A percentile compares a stretch with the other conserved stretches of the same genome.
phyloP scores from a whole-genome alignment of 2,329 filamentous ascomycete genomes.

The Dactylellina leptospora region DNA sequence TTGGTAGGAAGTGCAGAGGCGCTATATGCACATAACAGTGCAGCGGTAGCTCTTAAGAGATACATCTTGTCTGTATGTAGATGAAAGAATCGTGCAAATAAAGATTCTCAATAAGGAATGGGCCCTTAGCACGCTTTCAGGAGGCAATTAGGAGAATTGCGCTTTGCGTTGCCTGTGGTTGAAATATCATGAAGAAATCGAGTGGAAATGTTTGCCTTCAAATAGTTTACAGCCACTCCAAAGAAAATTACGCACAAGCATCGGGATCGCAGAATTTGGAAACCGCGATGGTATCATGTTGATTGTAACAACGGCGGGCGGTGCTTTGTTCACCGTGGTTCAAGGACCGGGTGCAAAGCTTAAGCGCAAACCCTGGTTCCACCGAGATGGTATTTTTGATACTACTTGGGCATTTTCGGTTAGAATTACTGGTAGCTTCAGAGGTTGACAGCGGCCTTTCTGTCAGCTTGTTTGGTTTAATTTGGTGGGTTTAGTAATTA shows the following conservation, averaged over 20 bases:
- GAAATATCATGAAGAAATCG: slow-evolving; percentile 1
- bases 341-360: not conserved
- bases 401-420: slow-evolving; percentile 25
- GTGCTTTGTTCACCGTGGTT: not conserved
- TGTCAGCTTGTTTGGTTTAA: slow-evolving; percentile 19
- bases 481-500: slow-evolving; percentile 19
- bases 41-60: slow-evolving; percentile 25
- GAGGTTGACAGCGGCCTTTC: slow-evolving; percentile 1
- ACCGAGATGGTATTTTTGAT: slow-evolving; percentile 9
- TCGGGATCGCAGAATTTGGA: not conserved
- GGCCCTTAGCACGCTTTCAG: no score
- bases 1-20: slow-evolving; percentile 37
- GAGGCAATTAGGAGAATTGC: not conserved
- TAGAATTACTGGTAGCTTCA: slow-evolving; percentile 28
- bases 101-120: slow-evolving; percentile 7
- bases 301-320: not conserved
- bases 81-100: not conserved
- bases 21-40: slow-evolving; percentile 43
- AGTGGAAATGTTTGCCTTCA: slow-evolving; percentile 5
- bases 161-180: slow-evolving; percentile 14
- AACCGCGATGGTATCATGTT: slow-evolving; percentile 25
- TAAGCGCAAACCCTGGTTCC: not conserved
- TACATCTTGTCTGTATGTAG: slow-evolving; percentile 34
- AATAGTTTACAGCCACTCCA: slow-evolving; percentile 7
- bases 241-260: not conserved